These are phyloP conservation scores for Aspergillus cristatus DNA, from an alignment of 495 filamentous ascomycete species.

Conservation along the genomic window DNA sequence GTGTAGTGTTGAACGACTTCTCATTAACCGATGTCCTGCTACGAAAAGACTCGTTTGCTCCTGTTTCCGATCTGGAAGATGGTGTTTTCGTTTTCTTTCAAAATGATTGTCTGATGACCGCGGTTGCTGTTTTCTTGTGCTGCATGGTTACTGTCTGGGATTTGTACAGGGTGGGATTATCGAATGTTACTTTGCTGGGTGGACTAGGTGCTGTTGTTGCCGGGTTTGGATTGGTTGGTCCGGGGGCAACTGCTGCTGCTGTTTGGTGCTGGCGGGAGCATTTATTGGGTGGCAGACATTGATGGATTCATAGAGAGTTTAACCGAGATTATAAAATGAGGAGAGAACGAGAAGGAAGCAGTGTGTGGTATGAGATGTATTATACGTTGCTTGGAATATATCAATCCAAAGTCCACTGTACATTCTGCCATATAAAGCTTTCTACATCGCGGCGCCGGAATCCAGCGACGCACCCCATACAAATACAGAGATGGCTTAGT, in stretches of 20 bases:
- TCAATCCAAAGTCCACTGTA: slow-evolving; percentile 1
- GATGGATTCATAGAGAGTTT: too few species aligned
- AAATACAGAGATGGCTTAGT: slow-evolving; percentile 8
- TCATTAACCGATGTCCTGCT: slow-evolving; percentile 4
- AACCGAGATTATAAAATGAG: too few species aligned
- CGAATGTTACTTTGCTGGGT: slow-evolving; percentile 1
- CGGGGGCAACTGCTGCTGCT: slow-evolving; percentile 10
- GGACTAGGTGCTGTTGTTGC: background rate
- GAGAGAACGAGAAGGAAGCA: too few species aligned
- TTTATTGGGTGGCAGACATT: too few species aligned
- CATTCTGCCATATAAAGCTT: slow-evolving; percentile 7
- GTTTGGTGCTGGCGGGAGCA: slow-evolving; percentile 14
- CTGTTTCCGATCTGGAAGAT: slow-evolving; percentile 6
- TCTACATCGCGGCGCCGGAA: slow-evolving; percentile 15
- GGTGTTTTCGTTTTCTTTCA: slow-evolving; percentile 13
- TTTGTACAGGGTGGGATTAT: slow-evolving; percentile 10
- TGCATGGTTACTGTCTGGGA: slow-evolving; percentile 9
- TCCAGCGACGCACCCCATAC: slow-evolving; percentile 13
- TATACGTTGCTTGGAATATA: background rate
- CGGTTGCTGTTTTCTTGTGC: slow-evolving; percentile 7
- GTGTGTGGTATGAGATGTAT: slow-evolving; percentile 1
- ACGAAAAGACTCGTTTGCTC: slow-evolving; percentile 5
- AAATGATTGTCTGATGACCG: slow-evolving; percentile 10
- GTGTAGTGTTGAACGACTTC: background rate
- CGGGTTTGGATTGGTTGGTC: slow-evolving; percentile 4